phyloP scores from a whole-genome alignment of 164 flowering plant genomes.

The Annona cherimola region DNA sequence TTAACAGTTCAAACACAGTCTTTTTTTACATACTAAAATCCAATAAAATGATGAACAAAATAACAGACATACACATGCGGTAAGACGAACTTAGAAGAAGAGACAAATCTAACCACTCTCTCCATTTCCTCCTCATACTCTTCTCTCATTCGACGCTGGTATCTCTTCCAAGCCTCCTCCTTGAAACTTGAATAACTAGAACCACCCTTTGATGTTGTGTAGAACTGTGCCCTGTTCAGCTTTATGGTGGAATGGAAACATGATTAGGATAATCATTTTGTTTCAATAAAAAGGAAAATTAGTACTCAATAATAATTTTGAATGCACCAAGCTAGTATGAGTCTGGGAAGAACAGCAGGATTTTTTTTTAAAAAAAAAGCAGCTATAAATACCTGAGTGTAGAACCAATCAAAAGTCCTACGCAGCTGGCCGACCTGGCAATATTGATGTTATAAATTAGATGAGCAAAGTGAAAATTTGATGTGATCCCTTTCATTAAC shows the following conservation, averaged over 20 bases:
- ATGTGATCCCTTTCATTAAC: no score
- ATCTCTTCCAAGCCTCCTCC: slow-evolving; percentile 84
- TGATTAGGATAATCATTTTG: not conserved
- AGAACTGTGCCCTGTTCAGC: slow-evolving; percentile 50
- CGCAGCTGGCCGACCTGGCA: slow-evolving; percentile 68
- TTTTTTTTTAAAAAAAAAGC: not conserved
- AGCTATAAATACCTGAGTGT: slow-evolving; percentile 45
- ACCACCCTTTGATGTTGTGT: slow-evolving; percentile 31
- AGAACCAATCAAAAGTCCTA: slow-evolving; percentile 56
- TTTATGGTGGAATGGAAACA: slow-evolving; percentile 14
- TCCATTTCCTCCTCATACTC: slow-evolving; percentile 97
- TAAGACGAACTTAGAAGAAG: not conserved
- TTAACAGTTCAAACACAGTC: not conserved
- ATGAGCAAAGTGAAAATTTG: not conserved
- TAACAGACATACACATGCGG: not conserved
- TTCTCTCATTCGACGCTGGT: slow-evolving; percentile 83
- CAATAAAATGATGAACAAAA: not conserved
- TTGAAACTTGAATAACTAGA: slow-evolving; percentile 60
- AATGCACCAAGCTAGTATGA: not conserved
- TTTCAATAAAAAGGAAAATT: not conserved
- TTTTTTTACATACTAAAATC: not conserved
- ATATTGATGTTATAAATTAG: not conserved
- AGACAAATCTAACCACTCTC: slow-evolving; percentile 71
- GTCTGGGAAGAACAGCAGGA: not conserved
- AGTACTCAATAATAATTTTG: not conserved